Evolutionary conservation across 2,329 filamentous ascomycete species (phyloP), one percentile per base, ranked within the genome.

Genomic region (Trichophyton rubrum): DNA sequence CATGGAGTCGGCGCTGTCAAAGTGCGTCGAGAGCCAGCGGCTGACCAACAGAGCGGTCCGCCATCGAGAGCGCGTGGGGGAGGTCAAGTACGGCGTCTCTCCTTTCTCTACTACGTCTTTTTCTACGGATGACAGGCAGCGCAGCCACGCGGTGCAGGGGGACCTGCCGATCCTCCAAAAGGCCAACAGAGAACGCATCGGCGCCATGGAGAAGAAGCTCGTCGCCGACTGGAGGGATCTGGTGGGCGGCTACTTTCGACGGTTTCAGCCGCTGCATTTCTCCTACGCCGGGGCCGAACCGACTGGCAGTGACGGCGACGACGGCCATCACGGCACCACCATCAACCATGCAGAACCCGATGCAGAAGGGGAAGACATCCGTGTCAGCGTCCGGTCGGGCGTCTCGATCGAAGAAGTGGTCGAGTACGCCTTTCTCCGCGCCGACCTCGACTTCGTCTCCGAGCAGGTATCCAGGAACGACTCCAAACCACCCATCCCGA

Each of bases 191-290:
- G 73, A 77, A 24, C 85, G 84, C 65, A 85, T 88, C 11, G 77
- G 85, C 61, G 77, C 84, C 60, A 76, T 96, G 58, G 86, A 95
- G 72, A 82, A 79, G 60, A 79, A 81, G 15, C 79, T 97, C 8
- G 81, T 96, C 27, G 77, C 81, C 41, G 82, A 86, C 60, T 99
- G 95, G 84, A 88, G 85, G 70, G 82, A 85, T 62, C 86, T 89
- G 0, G 87, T 99, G 4, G 93, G 93, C 56, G 93, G 93, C 35
- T 99, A 99, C 75, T 99, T 96, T 71, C 84, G 88, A 62, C 85
- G 93, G 49, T 97, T 97, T 76, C 85, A 84, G 66, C 92, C 93
- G 0, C 81, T 88, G 56, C 82, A 88, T 72, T 96, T 96, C 68
- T 81, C 77, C 51, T 75, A 77, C 65, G 73, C 74, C 59, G 69